Base-by-base conservation (phyloP, 2,329 filamentous ascomycete species). In the Neonectria coccinea region DNA sequence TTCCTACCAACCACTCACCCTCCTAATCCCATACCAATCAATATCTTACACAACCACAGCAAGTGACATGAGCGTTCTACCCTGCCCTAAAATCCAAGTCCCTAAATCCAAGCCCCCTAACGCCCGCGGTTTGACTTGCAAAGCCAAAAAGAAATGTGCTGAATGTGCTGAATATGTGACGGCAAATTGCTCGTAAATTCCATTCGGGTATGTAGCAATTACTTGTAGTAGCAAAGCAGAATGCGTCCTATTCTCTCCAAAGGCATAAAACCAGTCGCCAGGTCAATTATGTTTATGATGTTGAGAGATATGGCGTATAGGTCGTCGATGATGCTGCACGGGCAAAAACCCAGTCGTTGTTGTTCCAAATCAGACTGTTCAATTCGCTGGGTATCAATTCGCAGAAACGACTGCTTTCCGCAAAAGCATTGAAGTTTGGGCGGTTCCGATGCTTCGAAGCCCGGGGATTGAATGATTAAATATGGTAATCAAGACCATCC, bases 371-470 rank as follows among this genome's bases (percentile, higher is more conserved):
- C 61, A 69, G 60, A 60, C 59, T 60, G 58, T 56, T 53, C 25
- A 44, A 59, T 52, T 67, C 63, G 67, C 68, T 59, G 72, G 72
- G 72, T 74, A 74, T 74, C 70, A 68, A 70, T 69, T 68, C 62
- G 68, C 68, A 70, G 65, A 59, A 66, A 70, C 42, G 42, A 54
- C 44, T 66, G 62, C 66, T 53, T 56, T 54, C 58, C 64, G 58
- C 52, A 61, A 62, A 62, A 56, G 62, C 44, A 25, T 51, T 48
- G 29, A 51, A 61, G 53, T 41, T 41, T 29, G 7, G 29, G 48
- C 22, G 12, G 14, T 2, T 20, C 27, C 27, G 31, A 33, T 6
- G 27, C 29, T 16, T 59, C 52, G 16, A 36, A 51, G 41, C 62
- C 67, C 54, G 27, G 48, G 29, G 25, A 25, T 25, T 25, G 25